These are phyloP conservation scores for Kregervanrija delftensis DNA, from an alignment of 805 yeast species.

Conservation along the genomic window DNA sequence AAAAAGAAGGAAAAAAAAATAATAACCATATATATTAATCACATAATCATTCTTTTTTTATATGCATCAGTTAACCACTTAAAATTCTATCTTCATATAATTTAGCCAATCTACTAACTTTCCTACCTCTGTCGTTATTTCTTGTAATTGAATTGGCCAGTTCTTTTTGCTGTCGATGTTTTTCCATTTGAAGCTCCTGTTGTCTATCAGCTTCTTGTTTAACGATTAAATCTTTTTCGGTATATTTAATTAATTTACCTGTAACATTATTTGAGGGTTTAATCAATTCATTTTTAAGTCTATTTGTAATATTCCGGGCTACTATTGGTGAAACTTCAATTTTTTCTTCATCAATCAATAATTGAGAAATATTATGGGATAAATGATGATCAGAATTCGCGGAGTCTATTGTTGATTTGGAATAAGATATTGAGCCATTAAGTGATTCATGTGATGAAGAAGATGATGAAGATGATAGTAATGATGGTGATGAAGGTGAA, in stretches of 20 bases:
- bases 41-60: background rate
- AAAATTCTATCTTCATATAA: slow-evolving; percentile 41
- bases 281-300: slow-evolving; percentile 8
- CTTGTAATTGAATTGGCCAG: slow-evolving; percentile 27
- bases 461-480: background rate
- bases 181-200: slow-evolving; percentile 3
- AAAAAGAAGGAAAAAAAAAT: no score
- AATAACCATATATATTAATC: background rate
- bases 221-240: slow-evolving; percentile 24
- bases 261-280: no score
- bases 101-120: slow-evolving; percentile 44
- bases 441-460: background rate
- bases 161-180: background rate
- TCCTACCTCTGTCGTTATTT: slow-evolving; percentile 32
- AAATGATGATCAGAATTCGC: no score
- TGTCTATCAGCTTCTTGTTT: slow-evolving; percentile 15
- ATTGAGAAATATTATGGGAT: no score
- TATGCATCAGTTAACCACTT: slow-evolving; percentile 3
- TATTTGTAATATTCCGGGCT: slow-evolving; percentile 1
- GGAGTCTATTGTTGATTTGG: no score
- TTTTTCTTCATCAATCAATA: no score
- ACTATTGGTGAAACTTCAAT: background rate
- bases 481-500: slow-evolving; percentile 5
- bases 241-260: slow-evolving; percentile 23
- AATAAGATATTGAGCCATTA: background rate